Base-by-base conservation (phyloP, 257 asterid species). In the Solanum piurae region DNA sequence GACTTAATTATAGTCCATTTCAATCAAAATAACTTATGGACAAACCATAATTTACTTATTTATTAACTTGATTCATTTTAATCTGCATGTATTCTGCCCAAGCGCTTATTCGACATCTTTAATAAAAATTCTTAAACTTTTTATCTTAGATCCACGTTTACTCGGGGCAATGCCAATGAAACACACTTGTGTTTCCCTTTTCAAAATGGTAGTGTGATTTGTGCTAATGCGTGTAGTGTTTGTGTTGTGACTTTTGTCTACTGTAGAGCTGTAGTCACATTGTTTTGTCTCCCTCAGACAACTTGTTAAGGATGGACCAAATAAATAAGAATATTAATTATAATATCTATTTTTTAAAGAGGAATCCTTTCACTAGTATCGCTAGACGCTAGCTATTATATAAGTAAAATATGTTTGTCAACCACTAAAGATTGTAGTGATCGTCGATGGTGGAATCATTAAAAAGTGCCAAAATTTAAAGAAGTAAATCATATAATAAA, bases 61-160 rank as follows among this genome's bases (percentile, higher is more conserved):
- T 64, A n/a, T 64, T 10, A 11, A n/a, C 4, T 60, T 31, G 0
- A 0, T 10, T 64, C 1, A 5, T n/a, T 64, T 64, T 64, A 68
- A 25, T 27, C 0, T 1, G 2, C 0, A 0, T 27, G 3, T 27
- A 12, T 12, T 27, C 36, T 0, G 20, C 9, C 1, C 36, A 68
- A 3, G 1, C 1, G 0, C 11, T 13, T 27, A 6, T 68, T 6
- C 4, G 0, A 27, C 1, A 27, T 0, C 8, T 6, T 2, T 27
- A 68, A 68, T 12, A 68, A 68, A 27, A 27, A 27, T 6, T 6
- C 0, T 0, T 68, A 29, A 68, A 27, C 5, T 68, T 68, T 2
- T 11, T 1, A 29, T 68, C 0, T 3, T 27, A 1, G 1, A 68
- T 68, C 0, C 36, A 7, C 2, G 3, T 66, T 27, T 27, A 2